Conservation (phyloP, 1,284 basidiomycete genomes). For the Hymenochaete sp. region DNA sequence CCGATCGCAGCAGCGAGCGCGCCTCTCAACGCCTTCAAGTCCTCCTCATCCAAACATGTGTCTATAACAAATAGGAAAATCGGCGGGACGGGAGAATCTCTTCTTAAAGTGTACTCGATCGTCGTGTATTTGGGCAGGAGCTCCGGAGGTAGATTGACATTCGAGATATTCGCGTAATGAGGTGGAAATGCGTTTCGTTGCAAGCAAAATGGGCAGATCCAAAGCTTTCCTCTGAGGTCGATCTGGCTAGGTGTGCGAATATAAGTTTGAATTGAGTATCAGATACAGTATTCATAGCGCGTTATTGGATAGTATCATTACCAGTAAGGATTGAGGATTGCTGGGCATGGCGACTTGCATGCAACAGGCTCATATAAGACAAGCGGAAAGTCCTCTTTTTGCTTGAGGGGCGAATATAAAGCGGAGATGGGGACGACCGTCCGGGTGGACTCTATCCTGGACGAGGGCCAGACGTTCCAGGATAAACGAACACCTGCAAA, state of each 20-base stretch:
- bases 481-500: conserved; percentile 76
- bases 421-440: conserved; percentile 98
- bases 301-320: too few species aligned
- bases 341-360: conserved; percentile 95
- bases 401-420: conserved; percentile 95
- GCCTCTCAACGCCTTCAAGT: conserved; percentile 91
- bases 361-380: conserved; percentile 98
- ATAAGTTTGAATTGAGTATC: conserved; percentile 6
- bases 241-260: conserved; percentile 65
- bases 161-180: conserved; percentile 98
- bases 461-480: conserved; percentile 99
- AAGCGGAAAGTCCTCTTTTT: conserved; percentile 90
- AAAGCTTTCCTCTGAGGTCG: conserved; percentile 95
- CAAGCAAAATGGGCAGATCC: conserved; percentile 99
- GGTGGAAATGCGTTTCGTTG: conserved; percentile 96
- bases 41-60: conserved; percentile 94
- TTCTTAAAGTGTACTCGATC: conserved; percentile 94
- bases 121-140: conserved; percentile 97
- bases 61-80: conserved; percentile 97
- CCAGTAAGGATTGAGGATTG: conserved; percentile 98
- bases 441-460: conserved; percentile 93
- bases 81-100: conserved; percentile 88
- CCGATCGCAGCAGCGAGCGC: conserved; percentile 90
- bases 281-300: conserved; percentile 20
- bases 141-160: conserved; percentile 93